Conservation (phyloP, 2,329 filamentous ascomycete genomes). For the Neonectria faginata region DNA sequence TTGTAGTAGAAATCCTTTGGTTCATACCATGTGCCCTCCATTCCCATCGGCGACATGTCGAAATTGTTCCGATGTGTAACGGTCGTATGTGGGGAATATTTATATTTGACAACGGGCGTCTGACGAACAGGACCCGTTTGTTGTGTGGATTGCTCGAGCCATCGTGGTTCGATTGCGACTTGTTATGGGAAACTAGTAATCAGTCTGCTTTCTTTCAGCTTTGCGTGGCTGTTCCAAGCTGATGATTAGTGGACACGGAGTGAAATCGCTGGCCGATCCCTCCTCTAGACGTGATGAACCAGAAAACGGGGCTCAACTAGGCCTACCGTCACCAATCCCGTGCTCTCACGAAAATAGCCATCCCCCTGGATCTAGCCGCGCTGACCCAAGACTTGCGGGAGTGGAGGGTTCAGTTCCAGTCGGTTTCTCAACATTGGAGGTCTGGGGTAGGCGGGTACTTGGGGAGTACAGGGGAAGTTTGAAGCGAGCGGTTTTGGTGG, state of each 20-base stretch:
- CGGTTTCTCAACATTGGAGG: conserved; percentile 16
- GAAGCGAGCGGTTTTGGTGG: neutral
- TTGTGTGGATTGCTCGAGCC: conserved; percentile 20
- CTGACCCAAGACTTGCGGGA: conserved; percentile 22
- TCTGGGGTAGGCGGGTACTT: conserved; percentile 22
- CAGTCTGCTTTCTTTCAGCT: neutral
- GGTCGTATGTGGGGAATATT: neutral
- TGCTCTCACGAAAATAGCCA: conserved; percentile 28
- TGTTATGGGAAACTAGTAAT: neutral
- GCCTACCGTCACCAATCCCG: conserved; percentile 27
- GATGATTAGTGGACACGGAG: conserved; percentile 6
- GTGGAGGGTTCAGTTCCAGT: conserved; percentile 18
- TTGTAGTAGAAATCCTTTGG: conserved; percentile 58
- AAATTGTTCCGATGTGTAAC: neutral
- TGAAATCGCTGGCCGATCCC: conserved; percentile 4
- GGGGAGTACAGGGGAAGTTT: conserved; percentile 4
- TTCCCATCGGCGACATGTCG: conserved; percentile 14
- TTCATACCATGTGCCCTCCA: conserved; percentile 40
- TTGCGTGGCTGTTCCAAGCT: neutral
- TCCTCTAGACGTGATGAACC: neutral
- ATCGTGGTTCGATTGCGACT: conserved; percentile 4
- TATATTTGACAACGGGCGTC: conserved; percentile 1
- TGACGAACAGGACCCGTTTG: conserved; percentile 6
- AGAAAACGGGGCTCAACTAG: too few species aligned
- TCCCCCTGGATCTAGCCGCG: conserved; percentile 21